Evolutionary conservation across 768 basidiomycete genomes (phyloP).

Genomic region (Royoungia palumana): DNA sequence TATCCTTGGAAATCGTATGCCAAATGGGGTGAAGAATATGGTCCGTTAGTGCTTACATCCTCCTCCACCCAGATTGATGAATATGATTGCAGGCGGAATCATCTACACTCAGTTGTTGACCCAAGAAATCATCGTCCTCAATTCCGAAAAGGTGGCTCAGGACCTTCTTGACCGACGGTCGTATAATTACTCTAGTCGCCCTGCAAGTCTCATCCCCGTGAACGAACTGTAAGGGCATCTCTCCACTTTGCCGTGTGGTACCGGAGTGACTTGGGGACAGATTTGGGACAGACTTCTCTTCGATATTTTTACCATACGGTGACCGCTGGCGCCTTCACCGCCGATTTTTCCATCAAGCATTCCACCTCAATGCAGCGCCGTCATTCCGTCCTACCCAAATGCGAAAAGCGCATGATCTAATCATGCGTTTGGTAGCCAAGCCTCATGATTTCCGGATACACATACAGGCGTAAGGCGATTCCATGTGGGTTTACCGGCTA

Average conservation of each 20-base stretch:
- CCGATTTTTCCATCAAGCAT: conserved; percentile 33
- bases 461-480: conserved; percentile 15
- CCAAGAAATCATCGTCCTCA: conserved; percentile 25
- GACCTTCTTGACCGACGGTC: conserved; percentile 24
- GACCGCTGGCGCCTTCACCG: conserved; percentile 30
- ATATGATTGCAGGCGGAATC: conserved; percentile 15
- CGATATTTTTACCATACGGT: conserved; percentile 23
- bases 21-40: conserved; percentile 19
- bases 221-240: conserved; percentile 16
- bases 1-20: conserved; percentile 24
- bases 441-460: conserved; percentile 26
- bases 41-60: conserved; percentile 1
- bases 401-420: conserved; percentile 30
- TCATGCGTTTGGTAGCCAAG: conserved; percentile 22
- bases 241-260: neutral
- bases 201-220: conserved; percentile 12
- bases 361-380: conserved; percentile 26
- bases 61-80: neutral
- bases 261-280: conserved; percentile 6
- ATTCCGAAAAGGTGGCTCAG: conserved; percentile 24
- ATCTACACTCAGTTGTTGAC: conserved; percentile 23
- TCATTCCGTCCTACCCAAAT: conserved; percentile 34
- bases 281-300: conserved; percentile 23
- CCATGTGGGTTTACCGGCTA: neutral
- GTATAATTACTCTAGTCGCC: conserved; percentile 24